Evolutionary conservation across 2,329 filamentous ascomycete genomes (phyloP).

Genomic region (Helotiales sp.): DNA sequence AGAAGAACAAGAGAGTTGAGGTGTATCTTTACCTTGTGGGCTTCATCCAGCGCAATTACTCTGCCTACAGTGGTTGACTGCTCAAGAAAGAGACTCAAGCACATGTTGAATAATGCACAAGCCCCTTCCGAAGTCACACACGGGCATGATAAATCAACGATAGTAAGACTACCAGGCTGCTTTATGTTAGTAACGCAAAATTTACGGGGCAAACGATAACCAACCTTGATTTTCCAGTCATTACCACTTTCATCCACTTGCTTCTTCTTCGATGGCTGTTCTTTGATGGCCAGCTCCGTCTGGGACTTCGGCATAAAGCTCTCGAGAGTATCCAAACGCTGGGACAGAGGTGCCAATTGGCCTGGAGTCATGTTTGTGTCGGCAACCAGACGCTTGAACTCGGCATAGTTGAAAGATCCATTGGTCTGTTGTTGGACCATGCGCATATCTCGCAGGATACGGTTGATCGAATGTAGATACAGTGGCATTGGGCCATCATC

Average conservation of each 20-base stretch:
- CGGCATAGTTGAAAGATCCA: constrained; percentile 44
- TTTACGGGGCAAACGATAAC: not conserved
- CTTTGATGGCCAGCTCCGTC: not conserved
- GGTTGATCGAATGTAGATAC: constrained; percentile 49
- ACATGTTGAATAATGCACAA: constrained; percentile 73
- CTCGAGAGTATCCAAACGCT: constrained; percentile 63
- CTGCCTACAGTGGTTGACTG: constrained; percentile 49
- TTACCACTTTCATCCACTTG: constrained; percentile 9
- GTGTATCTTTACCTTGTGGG: constrained; percentile 65
- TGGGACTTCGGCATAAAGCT: constrained; percentile 54
- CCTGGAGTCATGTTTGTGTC: constrained; percentile 41
- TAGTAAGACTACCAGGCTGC: constrained; percentile 55
- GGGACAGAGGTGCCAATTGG: constrained; percentile 56
- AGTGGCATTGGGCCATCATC: constrained; percentile 44
- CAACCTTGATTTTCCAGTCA: constrained; percentile 28
- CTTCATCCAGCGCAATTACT: constrained; percentile 72
- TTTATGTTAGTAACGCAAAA: constrained; percentile 49
- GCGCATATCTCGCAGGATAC: constrained; percentile 53
- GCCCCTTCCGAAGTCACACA: constrained; percentile 67
- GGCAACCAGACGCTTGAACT: constrained; percentile 41
- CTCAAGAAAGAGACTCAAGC: constrained; percentile 64
- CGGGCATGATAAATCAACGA: constrained; percentile 72
- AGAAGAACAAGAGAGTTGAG: too few relatives aligned
- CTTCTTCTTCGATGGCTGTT: not conserved
- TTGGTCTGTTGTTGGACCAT: constrained; percentile 35